Conservation (phyloP, 2,329 filamentous ascomycete genomes). For the Scedosporium dehoogii region DNA sequence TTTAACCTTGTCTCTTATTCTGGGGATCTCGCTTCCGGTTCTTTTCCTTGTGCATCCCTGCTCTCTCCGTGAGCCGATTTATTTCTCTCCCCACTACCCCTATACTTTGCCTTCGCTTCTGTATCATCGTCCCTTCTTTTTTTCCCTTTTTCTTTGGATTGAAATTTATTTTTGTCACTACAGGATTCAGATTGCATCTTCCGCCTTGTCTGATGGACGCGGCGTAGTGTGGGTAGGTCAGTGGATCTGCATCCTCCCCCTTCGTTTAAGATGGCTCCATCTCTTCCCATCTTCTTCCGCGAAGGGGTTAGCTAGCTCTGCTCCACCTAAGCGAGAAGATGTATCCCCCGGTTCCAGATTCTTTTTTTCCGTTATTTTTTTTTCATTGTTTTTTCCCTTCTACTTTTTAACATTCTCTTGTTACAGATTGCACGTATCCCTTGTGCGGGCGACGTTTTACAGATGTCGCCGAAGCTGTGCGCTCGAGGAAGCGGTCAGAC, state of each 20-base stretch:
- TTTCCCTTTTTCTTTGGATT: neutral
- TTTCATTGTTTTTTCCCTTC: neutral
- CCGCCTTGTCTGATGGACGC: conserved; percentile 48
- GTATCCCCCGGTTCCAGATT: neutral
- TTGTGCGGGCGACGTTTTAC: conserved; percentile 26
- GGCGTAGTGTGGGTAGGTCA: conserved; percentile 76
- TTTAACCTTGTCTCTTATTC: neutral
- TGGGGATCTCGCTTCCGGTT: neutral
- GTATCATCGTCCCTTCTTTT: neutral
- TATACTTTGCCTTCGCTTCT: neutral
- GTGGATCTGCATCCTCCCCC: conserved; percentile 21
- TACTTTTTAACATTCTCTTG: neutral
- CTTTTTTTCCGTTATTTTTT: neutral
- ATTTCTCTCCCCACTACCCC: neutral
- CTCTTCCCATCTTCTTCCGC: neutral
- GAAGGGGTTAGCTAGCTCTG: neutral
- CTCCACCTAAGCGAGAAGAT: too few species aligned
- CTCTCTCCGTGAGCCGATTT: neutral
- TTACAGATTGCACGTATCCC: conserved; percentile 28
- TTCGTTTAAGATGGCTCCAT: neutral
- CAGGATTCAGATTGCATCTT: conserved; percentile 62
- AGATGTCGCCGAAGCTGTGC: conserved; percentile 15
- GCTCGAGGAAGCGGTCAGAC: neutral
- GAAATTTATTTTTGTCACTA: neutral
- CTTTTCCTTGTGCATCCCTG: neutral